Evolutionary conservation across 352 stramenopile species (phyloP), one percentile per base, ranked within the genome.

Genomic region (Globisporangium viniferum): DNA sequence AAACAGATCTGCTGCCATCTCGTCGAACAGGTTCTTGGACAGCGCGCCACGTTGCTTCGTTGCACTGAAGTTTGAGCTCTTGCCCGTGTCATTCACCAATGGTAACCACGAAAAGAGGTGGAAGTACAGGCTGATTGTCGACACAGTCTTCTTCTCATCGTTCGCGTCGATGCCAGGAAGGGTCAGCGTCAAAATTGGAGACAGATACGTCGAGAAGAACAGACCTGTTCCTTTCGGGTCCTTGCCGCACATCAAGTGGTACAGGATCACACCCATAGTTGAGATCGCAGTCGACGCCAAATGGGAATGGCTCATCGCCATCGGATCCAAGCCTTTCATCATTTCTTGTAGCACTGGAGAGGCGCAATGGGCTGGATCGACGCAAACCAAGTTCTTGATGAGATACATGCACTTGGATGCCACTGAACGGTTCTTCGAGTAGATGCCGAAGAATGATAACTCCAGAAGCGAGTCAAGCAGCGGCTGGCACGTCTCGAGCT

Each of bases 121-220:
- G 53, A 90, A 91, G 70, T 93, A 93, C 8, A 93, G 73, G 10
- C 76, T 75, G 27, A 91, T 62, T 22, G 85, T 93, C 0, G 78
- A 77, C 39, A 79, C 73, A 0, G 85, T 93, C 72, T 93, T 93
- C 63, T 79, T 86, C 53, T 93, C 81, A 62, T 93, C 85, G 24
- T 93, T 93, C 10, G 81, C 72, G 63, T 93, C 85, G 69, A 93
- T 92, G 4, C 85, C 85, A 4, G 83, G 80, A 7, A 93, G 69
- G 8, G 85, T 92, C 53, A 89, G 67, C 24, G 82, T 77, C 63
- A 93, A 36, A 8, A 92, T 70, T 29, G 80, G 77, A 35, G 84
- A 67, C 48, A 93, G 60, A 20, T 91, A 88, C 29, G 71, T 86
- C 15, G 76, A 70, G 35, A 88, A 90, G 59, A 91, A 82, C 31